A percentile compares a stretch with the other conserved stretches of the same genome.
These are phyloP conservation scores for Tricholoma furcatifolium DNA, from an alignment of 768 basidiomycete genomes.

Conservation along the genomic window DNA sequence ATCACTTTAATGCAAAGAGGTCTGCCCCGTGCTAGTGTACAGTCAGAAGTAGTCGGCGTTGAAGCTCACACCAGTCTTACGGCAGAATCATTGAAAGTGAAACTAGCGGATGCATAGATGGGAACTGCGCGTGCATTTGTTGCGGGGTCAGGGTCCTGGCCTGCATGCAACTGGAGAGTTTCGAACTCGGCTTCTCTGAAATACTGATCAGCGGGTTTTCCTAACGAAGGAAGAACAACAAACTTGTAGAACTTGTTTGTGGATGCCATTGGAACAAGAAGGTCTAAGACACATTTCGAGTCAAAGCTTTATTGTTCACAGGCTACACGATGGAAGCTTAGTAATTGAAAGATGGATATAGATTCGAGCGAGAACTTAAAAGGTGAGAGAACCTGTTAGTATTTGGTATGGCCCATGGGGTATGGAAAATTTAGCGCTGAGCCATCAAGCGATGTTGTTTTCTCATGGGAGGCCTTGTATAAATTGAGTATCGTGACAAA, in stretches of 20 bases:
- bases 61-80: slow-evolving; percentile 29
- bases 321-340: too few relatives aligned
- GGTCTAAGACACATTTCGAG: background rate
- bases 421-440: too few relatives aligned
- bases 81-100: slow-evolving; percentile 16
- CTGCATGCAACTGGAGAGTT: slow-evolving; percentile 77
- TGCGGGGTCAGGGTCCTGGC: slow-evolving; percentile 58
- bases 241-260: slow-evolving; percentile 9
- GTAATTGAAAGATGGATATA: too few relatives aligned
- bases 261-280: background rate
- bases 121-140: slow-evolving; percentile 77
- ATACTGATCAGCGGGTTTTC: background rate
- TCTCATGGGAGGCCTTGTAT: too few relatives aligned
- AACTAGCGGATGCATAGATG: slow-evolving; percentile 73
- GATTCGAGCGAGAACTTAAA: too few relatives aligned
- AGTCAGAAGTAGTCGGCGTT: slow-evolving; percentile 52
- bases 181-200: slow-evolving; percentile 66
- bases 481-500: too few relatives aligned
- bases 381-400: too few relatives aligned
- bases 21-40: background rate
- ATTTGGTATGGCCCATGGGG: too few relatives aligned
- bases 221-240: background rate
- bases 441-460: too few relatives aligned
- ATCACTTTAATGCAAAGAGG: slow-evolving; percentile 1
- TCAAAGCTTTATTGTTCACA: too few relatives aligned